Conservation (phyloP, 495 filamentous ascomycete species). For the Aspergillus ostianus region DNA sequence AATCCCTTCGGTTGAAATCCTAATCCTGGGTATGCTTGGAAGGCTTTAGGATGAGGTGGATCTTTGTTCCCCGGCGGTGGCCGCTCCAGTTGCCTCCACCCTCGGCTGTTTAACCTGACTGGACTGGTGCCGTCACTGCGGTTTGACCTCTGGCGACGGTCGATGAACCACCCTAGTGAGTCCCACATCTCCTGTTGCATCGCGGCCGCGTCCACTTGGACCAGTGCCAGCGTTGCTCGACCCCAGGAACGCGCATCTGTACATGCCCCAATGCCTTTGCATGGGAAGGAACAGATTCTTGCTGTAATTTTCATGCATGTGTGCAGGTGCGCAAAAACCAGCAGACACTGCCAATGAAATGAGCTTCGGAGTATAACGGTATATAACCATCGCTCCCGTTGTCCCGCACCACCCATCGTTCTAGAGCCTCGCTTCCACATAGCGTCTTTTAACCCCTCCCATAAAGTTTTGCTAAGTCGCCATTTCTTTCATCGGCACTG, state of each 20-base stretch:
- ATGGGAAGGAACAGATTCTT: neutral
- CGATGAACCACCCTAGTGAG: slow-evolving; percentile 9
- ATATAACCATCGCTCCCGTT: neutral
- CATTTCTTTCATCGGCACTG: neutral
- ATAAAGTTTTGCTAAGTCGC: neutral
- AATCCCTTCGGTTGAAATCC: too few species aligned
- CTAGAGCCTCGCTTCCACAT: slow-evolving; percentile 4
- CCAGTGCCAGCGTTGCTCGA: neutral
- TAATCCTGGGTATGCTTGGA: too few species aligned
- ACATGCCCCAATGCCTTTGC: neutral
- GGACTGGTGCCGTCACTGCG: slow-evolving; percentile 7
- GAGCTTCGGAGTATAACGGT: neutral
- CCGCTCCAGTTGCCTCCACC: neutral
- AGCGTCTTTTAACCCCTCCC: neutral
- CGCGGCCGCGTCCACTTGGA: neutral
- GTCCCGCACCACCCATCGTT: slow-evolving; percentile 1
- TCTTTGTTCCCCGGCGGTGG: slow-evolving; percentile 2
- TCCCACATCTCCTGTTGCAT: neutral
- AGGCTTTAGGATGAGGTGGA: neutral
- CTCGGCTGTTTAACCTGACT: slow-evolving; percentile 9
- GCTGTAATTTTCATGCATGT: neutral
- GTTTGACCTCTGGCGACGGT: slow-evolving; percentile 6
- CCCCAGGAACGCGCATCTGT: neutral
- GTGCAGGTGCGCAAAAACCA: neutral
- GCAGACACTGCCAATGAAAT: too few species aligned